Conservation (phyloP, 2,329 filamentous ascomycete genomes). For the Exserohilum turcica region DNA sequence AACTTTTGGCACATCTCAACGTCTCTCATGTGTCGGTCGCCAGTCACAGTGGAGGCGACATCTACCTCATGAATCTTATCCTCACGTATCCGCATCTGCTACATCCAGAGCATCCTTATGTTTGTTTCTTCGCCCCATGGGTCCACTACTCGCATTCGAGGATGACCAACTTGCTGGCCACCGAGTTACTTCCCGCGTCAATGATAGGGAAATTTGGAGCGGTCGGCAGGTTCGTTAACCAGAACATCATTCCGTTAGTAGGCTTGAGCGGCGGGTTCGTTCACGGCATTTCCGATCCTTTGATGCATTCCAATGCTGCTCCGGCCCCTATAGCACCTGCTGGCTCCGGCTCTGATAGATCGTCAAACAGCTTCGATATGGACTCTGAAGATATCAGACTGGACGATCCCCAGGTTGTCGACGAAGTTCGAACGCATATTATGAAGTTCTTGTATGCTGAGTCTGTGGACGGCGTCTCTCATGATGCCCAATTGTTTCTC, state of each 20-base stretch:
- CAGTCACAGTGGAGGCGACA: slow-evolving; percentile 39
- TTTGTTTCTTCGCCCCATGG: slow-evolving; percentile 42
- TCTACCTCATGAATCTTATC: slow-evolving; percentile 39
- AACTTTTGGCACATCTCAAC: slow-evolving; percentile 34
- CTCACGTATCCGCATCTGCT: slow-evolving; percentile 35
- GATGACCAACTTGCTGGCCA: slow-evolving; percentile 25
- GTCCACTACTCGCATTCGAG: slow-evolving; percentile 38
- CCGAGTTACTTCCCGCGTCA: slow-evolving; percentile 33
- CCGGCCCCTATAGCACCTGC: slow-evolving; percentile 21
- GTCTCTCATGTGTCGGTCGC: slow-evolving; percentile 40
- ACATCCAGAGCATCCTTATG: slow-evolving; percentile 32
- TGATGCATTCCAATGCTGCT: slow-evolving; percentile 7
- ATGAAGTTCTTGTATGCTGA: slow-evolving; percentile 35
- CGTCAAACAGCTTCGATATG: slow-evolving; percentile 1
- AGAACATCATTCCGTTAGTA: slow-evolving; percentile 31
- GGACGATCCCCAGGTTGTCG: slow-evolving; percentile 25
- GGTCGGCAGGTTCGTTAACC: slow-evolving; percentile 26
- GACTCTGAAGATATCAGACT: slow-evolving; percentile 7
- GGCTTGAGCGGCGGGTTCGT: slow-evolving; percentile 27
- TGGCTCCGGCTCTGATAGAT: slow-evolving; percentile 1
- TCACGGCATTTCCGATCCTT: slow-evolving; percentile 18
- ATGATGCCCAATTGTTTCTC: slow-evolving; percentile 36
- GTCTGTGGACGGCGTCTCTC: slow-evolving; percentile 31
- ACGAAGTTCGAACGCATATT: slow-evolving; percentile 31
- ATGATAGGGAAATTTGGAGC: slow-evolving; percentile 33